Percentiles rank a stretch among this genome's conserved stretches.
phyloP scores from a whole-genome alignment of 306 rosid species.

The Fragaria nilgerrensis region DNA sequence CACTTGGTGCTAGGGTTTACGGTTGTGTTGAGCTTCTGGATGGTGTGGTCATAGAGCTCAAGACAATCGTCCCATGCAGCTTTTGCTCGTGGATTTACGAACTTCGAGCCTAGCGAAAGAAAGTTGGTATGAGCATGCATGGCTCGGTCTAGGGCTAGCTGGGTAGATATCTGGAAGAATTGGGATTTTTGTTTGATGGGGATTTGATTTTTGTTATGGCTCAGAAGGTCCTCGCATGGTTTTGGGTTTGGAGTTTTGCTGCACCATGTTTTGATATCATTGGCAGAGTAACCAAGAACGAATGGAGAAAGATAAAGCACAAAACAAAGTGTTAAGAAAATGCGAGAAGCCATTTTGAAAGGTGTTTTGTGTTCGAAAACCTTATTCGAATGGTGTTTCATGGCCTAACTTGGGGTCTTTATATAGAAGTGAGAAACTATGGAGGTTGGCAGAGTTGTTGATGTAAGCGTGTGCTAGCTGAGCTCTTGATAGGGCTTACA shows the following conservation, averaged over 20 bases:
- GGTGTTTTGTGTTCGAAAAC: neutral
- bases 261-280: constrained; percentile 59
- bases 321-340: neutral
- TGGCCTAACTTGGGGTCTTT: neutral
- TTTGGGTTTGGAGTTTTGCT: constrained; percentile 78
- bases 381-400: neutral
- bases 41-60: constrained; percentile 54
- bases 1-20: constrained; percentile 19
- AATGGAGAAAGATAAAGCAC: constrained; percentile 25
- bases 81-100: constrained; percentile 35
- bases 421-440: neutral
- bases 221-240: constrained; percentile 62
- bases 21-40: constrained; percentile 50
- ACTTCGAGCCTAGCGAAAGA: constrained; percentile 44
- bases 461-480: neutral
- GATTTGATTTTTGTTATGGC: constrained; percentile 18
- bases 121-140: constrained; percentile 33
- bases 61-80: constrained; percentile 74
- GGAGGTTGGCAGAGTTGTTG: neutral
- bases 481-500: neutral
- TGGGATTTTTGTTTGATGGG: constrained; percentile 58
- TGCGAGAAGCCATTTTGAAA: constrained; percentile 22
- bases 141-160: constrained; percentile 52
- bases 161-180: constrained; percentile 47
- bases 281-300: constrained; percentile 21